Evolutionary conservation across 352 stramenopile genomes (phyloP), one percentile per base, ranked within the genome.

Genomic region (Proteromonas lacertae): DNA sequence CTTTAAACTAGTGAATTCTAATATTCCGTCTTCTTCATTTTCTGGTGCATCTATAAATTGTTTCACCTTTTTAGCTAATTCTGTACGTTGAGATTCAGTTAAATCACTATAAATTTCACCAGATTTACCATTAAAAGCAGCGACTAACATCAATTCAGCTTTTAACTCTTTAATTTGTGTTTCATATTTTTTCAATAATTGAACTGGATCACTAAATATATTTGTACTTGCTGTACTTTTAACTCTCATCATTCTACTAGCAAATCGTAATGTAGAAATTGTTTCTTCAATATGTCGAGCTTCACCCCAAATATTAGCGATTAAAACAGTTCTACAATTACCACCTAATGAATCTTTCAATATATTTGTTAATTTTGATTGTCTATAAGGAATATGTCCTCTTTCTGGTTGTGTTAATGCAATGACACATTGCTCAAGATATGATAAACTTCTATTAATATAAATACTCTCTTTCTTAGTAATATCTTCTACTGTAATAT

Each of bases 381-480:
- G 64, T 0, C 69, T 55, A 43, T 90, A 91, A 14, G 74, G 76
- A 26, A 90, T 69, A 46, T 87, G 67, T 2, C 56, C 48, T 25
- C 12, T 65, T 56, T 26, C 66, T 57, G 38, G 14, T 21, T 23
- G 30, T 7, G 2, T 17, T 21, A 88, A 48, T 7, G 70, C 72
- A 2, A 88, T 63, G 40, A 88, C 81, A 44, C 74, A 86, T 42
- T 89, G 72, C 57, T 92, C 69, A 17, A 95, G 52, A 40, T 82
- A 87, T 32, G 70, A 83, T 24, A 93, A 54, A 25, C 64, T 84
- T 55, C 84, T 74, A 52, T 93, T 93, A 44, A 93, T 91, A 55
- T 90, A 89, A 60, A 79, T 90, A 26, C 64, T 81, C 46, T 93
- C 80, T 45, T 89, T 82, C 57, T 88, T 82, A 47, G 87, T 79